Base-by-base conservation (phyloP, 2,329 filamentous ascomycete genomes). In the Calonectria pteridis region DNA sequence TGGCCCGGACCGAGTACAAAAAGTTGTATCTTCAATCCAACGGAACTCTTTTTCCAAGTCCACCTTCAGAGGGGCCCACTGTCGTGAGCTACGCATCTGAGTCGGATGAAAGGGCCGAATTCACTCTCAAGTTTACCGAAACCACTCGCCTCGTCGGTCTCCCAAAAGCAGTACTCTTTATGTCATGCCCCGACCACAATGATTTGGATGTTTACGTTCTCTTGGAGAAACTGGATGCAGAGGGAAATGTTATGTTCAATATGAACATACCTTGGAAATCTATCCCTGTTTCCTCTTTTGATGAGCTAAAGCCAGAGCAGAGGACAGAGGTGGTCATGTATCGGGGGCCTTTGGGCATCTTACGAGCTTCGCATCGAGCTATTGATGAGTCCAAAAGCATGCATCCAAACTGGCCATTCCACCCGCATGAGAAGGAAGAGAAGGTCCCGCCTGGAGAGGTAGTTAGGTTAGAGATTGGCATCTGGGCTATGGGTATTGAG, bases 131-230 rank as follows among this genome's bases (percentile, higher is more conserved):
- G 23, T 73, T 73, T 50, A 14, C 29, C 18, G 14, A 67, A 20
- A 71, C 53, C 10, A 67, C 72, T 20, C 62, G 43, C n/a, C 28
- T 73, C 6, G 31, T 71, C 4, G 72, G 72, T 1, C 40, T 73
- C 14, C 73, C 64, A 16, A 75, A 73, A 10, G 70, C 51, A 2
- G 59, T 75, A 2, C 1, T 76, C 9, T 53, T 59, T 16, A 73
- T 76, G 67, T 73, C 73, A 4, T 76, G 75, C 5, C 59, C 58
- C 2, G 81, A 85, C 10, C 76, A 82, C 58, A 81, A 89, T 50
- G 87, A 88, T 67, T 82, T 88, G 72, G 85, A 84, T 33, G 81
- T 88, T 1, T 87, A 83, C 67, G 81, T 88, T 9, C 66, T 73
- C 3, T 55, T 80, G 4, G 71, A 76, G 28, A 80, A 80, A 69